Base-by-base conservation (phyloP, 148 eudicot genomes). In the Nepenthes mirabilis region DNA sequence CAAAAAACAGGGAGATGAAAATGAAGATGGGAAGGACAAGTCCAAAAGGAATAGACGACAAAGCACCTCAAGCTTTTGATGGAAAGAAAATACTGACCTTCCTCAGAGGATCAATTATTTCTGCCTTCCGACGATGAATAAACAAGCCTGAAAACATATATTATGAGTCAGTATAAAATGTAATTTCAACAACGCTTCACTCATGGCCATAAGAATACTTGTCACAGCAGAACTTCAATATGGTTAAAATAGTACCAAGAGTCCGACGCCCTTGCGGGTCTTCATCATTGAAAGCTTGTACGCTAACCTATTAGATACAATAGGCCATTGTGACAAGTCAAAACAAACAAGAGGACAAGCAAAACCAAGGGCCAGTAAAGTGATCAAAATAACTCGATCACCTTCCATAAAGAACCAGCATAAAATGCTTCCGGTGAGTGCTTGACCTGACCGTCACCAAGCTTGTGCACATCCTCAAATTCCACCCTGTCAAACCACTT, bases 361-460 rank as follows among this genome's bases (percentile, higher is more conserved):
- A 11, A 36, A 57, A 35, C 6, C 60, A 57, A 11, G 5, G 34
- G 55, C 35, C 36, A 43, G n/a, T 11, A 14, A 37, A 55, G 14
- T 52, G 47, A 14, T 36, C 7, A 45, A 48, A 50, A 56, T 9
- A 23, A 55, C 35, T 69, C 43, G 37, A 60, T 40, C 70, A 94
- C 99, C 93, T 94, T 94, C 99, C 99, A 94, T 58, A 89, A 71
- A 66, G 99, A 94, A 77, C 99, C 99, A 62, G 95, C 99, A 84
- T 94, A 94, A 77, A 89, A 94, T 60, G 80, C 87, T 81, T 94
- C 99, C 50, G 84, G 73, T 70, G 99, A 94, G 73, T 94, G 97
- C 75, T 86, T 94, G 62, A 89, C 99, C 77, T 89, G 99, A 54
- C 97, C 99, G 79, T 94, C 99, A 62, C 66, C 77, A 56, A 89